A percentile compares a stretch with the other conserved stretches of the same genome.
These are phyloP conservation scores for Rubia occidens DNA, from an alignment of 305 asterid species.

Conservation along the genomic window DNA sequence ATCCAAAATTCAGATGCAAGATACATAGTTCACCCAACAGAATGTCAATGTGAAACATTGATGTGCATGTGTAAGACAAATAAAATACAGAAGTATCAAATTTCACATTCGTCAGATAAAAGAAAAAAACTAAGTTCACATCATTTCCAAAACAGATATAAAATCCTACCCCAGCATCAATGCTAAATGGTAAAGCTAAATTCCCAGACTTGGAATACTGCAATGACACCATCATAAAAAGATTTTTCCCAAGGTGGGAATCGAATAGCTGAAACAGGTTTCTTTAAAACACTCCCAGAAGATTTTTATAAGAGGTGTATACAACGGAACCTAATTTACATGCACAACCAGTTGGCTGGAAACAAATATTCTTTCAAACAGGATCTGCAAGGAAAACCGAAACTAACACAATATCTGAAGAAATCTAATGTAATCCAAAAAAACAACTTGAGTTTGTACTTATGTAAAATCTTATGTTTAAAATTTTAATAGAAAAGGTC, in stretches of 20 bases:
- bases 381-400: not conserved
- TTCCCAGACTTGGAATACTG: not conserved
- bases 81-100: not conserved
- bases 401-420: not conserved
- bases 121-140: not conserved
- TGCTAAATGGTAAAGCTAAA: not conserved
- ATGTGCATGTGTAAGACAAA: not conserved
- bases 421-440: not conserved
- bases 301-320: not conserved
- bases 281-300: not conserved
- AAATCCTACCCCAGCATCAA: not conserved
- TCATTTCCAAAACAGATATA: not conserved
- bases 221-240: not conserved
- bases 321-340: not conserved
- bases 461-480: not conserved
- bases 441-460: not conserved
- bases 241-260: not conserved
- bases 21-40: not conserved
- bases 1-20: not conserved
- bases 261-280: not conserved
- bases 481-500: not conserved
- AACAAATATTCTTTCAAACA: not conserved
- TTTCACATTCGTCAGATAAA: not conserved
- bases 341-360: not conserved
- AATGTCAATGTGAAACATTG: not conserved